A percentile compares a stretch with the other conserved stretches of the same genome.
phyloP scores from a whole-genome alignment of 352 stramenopile genomes.

The Elongisporangium undulatum region DNA sequence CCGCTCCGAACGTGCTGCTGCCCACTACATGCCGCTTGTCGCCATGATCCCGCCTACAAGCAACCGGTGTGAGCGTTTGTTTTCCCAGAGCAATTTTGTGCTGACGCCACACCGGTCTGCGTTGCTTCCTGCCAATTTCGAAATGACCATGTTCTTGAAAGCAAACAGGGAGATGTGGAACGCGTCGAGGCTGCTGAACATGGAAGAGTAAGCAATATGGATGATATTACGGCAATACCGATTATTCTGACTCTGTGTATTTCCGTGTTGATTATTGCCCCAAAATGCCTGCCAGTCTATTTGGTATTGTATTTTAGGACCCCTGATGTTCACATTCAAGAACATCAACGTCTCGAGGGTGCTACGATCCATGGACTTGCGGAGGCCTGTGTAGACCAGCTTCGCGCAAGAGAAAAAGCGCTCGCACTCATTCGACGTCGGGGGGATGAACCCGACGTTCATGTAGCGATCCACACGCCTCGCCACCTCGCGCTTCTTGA shows the following conservation, averaged over 20 bases:
- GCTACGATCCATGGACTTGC: slow-evolving; percentile 2
- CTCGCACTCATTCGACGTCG: slow-evolving; percentile 21
- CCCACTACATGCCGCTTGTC: no score
- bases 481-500: not conserved
- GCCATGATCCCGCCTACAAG: slow-evolving; percentile 5
- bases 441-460: slow-evolving; percentile 1
- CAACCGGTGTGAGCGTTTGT: slow-evolving; percentile 12
- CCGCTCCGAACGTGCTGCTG: no score
- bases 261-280: no score
- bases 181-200: no score
- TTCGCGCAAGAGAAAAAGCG: slow-evolving; percentile 16
- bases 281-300: no score
- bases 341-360: not conserved
- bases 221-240: no score
- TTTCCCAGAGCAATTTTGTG: slow-evolving; percentile 13
- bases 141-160: slow-evolving; percentile 14
- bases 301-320: no score
- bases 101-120: slow-evolving; percentile 2
- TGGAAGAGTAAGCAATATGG: no score
- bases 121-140: slow-evolving; percentile 11
- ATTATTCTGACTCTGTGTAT: no score
- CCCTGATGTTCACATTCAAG: no score
- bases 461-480: not conserved
- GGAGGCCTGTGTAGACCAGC: slow-evolving; percentile 10
- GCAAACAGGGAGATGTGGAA: slow-evolving; percentile 10